Evolutionary conservation across 192 early-diverging fungal species (phyloP), one percentile per base, ranked within the genome.

Genomic region (Geosiphon pyriformis): DNA sequence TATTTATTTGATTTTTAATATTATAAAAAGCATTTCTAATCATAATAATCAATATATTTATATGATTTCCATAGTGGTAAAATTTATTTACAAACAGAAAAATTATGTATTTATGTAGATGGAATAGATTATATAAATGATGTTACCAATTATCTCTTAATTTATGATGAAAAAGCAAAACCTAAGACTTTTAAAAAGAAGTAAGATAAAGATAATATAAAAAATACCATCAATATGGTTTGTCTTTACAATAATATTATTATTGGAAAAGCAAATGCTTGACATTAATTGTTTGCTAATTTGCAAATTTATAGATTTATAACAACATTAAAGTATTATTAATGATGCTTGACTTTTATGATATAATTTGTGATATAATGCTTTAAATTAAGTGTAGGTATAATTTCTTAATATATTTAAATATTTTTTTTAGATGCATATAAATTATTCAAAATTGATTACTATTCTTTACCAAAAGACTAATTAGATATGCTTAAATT

Each of bases 401-500:
- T 22, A 37, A 23, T 46, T n/a, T 37, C 4, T 23, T 18, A 61
- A 46, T 31, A 4, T 7, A 61, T 8, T 55, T n/a, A 11, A 11
- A 47, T 17, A 15, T 26, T 22, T n/a, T 35, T 37, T 46, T 61
- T 25, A 61, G 34, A 12, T 12, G 27, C n/a, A 60, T 18, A 60
- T n/a, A 7, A 22, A 12, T 22, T 59, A 0, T 59, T 59, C 18
- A 22, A 60, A 37, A 23, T 60, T 0, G 33, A 60, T 27, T 25
- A 27, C 27, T 61, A 42, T 11, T 17, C 33, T 29, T n/a, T 60
- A 10, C 59, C 59, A 60, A 60, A 27, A 31, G 34, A 61, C 20
- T 61, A 37, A 37, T n/a, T n/a, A n/a, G 59, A 61, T 7, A 61
- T 61, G 34, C 37, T 37, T 8, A 61, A 61, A 1, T 61, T 61